Evolutionary conservation across 352 stramenopile species (phyloP), one percentile per base, ranked within the genome.

Genomic region (Globisporangium polare): DNA sequence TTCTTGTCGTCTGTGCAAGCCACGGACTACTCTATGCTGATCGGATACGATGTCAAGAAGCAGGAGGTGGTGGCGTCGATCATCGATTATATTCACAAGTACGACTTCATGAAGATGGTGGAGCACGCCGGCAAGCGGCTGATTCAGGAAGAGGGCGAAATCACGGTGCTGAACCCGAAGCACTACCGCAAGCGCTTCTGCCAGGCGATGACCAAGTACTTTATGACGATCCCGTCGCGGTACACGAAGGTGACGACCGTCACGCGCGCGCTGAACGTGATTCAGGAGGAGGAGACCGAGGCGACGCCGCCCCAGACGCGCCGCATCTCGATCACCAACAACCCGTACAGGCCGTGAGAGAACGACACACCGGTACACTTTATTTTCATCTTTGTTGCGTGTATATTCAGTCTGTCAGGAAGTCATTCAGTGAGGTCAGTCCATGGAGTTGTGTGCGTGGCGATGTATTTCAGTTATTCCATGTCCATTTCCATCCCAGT

Each of bases 1-100:
- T 96, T 96, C 53, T 69, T 96, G n/a, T 73, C 83, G 17, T 89
- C 80, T 1, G 84, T 94, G 15, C 83, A 96, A 64, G 87, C 83
- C 2, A 94, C 86, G 0, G 87, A 96, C 51, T 96, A 96, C 60
- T 96, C 87, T 9, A 92, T 96, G 80, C 68, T 96, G 29, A 83
- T 96, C 9, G 87, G 87, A 2, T 96, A 94, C 58, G 85, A 96
- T 64, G 80, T 92, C 1, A 78, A 88, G 35, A 90, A 91, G 46
- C 87, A 96, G 58, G 87, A 96, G 46, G 68, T 96, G 13, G 86
- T 96, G 33, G 85, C 82, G 52, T 92, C 75, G 31, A 96, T 96
- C 65, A 96, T 96, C 53, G 87, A 96, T 58, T 96, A 96, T 54
- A 94, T 96, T 54, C 84, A 93, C 72, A 94, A 96, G 66, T 96